phyloP scores from a whole-genome alignment of 139 green algal species.

The Zygnema cylindricum region DNA sequence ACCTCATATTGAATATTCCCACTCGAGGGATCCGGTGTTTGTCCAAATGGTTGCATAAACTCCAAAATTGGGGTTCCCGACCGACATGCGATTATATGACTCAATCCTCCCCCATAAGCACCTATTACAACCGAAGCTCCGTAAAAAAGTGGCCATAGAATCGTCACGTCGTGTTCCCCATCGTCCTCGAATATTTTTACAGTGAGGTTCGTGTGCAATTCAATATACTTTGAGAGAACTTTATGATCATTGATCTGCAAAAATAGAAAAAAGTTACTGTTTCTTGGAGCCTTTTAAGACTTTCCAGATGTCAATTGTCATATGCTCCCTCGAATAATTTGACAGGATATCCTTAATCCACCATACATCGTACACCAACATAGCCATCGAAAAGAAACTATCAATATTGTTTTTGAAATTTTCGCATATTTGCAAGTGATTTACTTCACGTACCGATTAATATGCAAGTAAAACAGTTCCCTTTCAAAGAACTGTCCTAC shows the following conservation, averaged over 20 bases:
- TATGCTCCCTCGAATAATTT: neutral
- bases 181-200: slow-evolving; percentile 36
- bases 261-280: neutral
- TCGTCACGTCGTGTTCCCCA: slow-evolving; percentile 6
- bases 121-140: slow-evolving; percentile 16
- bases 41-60: slow-evolving; percentile 48
- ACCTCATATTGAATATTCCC: slow-evolving; percentile 18
- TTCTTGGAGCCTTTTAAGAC: neutral
- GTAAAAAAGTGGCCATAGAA: slow-evolving; percentile 52
- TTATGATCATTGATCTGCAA: neutral
- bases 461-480: neutral
- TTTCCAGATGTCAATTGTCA: neutral
- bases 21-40: slow-evolving; percentile 18
- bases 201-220: neutral
- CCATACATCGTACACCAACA: neutral
- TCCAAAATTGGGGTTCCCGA: slow-evolving; percentile 35
- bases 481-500: neutral
- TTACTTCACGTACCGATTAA: neutral
- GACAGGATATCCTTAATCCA: neutral
- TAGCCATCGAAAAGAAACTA: neutral
- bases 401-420: neutral
- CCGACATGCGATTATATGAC: slow-evolving; percentile 43
- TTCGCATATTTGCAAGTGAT: neutral
- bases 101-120: slow-evolving; percentile 14
- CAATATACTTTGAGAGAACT: neutral